Conservation (phyloP, 805 yeast species). For the Ogataea saltuana region DNA sequence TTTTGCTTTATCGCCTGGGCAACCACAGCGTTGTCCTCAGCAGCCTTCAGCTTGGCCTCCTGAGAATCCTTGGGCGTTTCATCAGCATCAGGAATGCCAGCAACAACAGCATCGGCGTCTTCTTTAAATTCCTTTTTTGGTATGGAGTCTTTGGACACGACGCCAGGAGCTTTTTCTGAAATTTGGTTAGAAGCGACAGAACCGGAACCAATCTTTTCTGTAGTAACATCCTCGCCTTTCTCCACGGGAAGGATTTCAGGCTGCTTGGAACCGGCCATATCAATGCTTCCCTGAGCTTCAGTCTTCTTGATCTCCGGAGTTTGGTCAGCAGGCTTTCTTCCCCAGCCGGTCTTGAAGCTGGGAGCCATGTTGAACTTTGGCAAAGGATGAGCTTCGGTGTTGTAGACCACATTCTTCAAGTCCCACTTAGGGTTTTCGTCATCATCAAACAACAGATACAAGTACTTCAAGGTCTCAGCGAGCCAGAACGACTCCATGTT, state of each 20-base stretch:
- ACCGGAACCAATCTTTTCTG: too few species aligned
- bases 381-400: constrained; percentile 92
- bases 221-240: background rate
- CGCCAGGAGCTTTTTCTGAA: background rate
- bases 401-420: constrained; percentile 70
- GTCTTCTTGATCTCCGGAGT: background rate
- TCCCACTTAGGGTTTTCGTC: constrained; percentile 58
- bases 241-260: background rate
- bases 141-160: background rate
- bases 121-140: background rate
- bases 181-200: too few species aligned
- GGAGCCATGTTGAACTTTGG: constrained; percentile 64
- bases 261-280: too few species aligned
- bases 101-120: background rate
- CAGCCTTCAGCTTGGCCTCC: constrained; percentile 17
- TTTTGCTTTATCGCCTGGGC: constrained; percentile 27
- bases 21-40: constrained; percentile 23
- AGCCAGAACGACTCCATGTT: constrained; percentile 93
- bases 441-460: constrained; percentile 76
- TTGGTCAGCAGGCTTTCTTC: constrained; percentile 31
- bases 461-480: constrained; percentile 87
- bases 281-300: background rate
- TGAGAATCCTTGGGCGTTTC: constrained; percentile 7
- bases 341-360: constrained; percentile 63
- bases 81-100: background rate